These are phyloP conservation scores for Volvox reticuliferus DNA, from an alignment of 139 green algal species.

Conservation along the genomic window DNA sequence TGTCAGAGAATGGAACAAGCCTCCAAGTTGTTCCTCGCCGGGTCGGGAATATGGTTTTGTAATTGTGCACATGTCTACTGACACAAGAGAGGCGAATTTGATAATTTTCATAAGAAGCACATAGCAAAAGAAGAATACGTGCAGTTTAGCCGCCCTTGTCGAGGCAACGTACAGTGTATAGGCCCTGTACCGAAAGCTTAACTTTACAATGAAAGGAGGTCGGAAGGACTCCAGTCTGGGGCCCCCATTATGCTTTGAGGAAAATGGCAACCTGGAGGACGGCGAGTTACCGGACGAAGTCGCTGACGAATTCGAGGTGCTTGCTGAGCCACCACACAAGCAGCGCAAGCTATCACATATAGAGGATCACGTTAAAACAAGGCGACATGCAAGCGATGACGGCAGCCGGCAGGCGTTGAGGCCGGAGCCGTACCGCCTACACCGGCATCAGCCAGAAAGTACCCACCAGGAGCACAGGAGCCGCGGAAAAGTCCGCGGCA, in stretches of 20 bases:
- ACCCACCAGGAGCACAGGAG: not conserved
- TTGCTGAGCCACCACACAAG: not conserved
- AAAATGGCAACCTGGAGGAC: slow-evolving; percentile 27
- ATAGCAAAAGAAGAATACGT: no score
- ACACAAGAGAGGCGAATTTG: no score
- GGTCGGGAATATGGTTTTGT: no score
- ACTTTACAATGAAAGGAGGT: no score
- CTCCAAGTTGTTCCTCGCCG: no score
- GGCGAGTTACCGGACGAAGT: slow-evolving; percentile 20
- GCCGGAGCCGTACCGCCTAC: not conserved
- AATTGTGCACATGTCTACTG: no score
- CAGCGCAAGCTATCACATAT: slow-evolving; percentile 26
- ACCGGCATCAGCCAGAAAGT: not conserved
- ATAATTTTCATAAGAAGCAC: no score
- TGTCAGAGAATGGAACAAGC: no score
- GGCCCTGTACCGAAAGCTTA: no score
- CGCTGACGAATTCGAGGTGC: not conserved
- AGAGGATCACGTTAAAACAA: not conserved
- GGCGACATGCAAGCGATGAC: not conserved
- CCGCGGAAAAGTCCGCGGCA: not conserved
- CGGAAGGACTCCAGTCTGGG: no score
- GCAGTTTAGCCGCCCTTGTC: no score
- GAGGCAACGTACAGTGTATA: no score
- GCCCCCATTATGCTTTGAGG: not conserved
- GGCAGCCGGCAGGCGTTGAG: not conserved